Evolutionary conservation across 1,284 basidiomycete species (phyloP), one percentile per base, ranked within the genome.

Genomic region (Apiotrichum domesticum): DNA sequence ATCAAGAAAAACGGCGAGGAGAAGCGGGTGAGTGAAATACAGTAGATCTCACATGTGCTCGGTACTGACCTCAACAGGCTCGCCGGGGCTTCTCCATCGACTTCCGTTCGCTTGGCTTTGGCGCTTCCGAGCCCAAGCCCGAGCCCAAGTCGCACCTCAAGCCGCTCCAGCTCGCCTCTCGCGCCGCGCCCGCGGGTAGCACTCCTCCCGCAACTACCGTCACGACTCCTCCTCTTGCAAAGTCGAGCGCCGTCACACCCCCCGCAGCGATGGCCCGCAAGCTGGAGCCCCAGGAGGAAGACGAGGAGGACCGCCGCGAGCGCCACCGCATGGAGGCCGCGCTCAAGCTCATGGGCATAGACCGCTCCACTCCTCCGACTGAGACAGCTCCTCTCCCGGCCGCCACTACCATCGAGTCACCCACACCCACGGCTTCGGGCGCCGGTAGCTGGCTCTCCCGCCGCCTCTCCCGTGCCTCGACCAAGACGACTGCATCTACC

Each of bases 281-380:
- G 57, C 65, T 74, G 4, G 73, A 71, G 43, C 67, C 87, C 86
- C 66, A 91, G 81, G 79, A 83, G 43, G 91, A 95, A 74, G 91
- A 92, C 66, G 91, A 94, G 51, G 88, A 94, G 57, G 91, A 95
- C 67, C 81, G 83, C 48, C 81, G 81, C 58, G 91, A 93, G 73
- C 80, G 91, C 56, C 89, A 92, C 73, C 83, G 89, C 13, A 78
- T 93, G 57, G 81, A 88, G 66, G 90, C 90, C 10, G 88, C 88
- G 10, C 87, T 94, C 86, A 91, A 91, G 74, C 79, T 94, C 35
- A 90, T 93, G 88, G 91, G 91, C 8, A 88, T 93, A 56, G 84
- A 90, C 52, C 42, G 59, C 29, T 15, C 43, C 14, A 33, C 55
- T 37, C 48, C 45, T 35, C 43, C 35, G 13, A 21, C 42, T 14